Evolutionary conservation across 2,329 filamentous ascomycete genomes (phyloP).

Genomic region (Cercospora berteroae): DNA sequence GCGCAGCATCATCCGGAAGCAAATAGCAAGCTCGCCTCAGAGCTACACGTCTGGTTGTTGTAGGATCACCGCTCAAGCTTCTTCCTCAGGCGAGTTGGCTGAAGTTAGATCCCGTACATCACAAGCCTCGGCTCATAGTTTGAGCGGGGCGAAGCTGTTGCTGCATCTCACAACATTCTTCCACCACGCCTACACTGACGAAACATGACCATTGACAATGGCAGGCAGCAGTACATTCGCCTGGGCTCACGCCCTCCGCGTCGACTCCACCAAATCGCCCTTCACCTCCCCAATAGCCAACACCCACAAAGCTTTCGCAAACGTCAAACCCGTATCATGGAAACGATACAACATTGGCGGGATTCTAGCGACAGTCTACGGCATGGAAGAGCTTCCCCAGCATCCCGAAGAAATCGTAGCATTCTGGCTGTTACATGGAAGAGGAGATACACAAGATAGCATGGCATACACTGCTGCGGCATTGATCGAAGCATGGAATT

Average conservation of each 20-base stretch:
- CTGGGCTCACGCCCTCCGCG: conserved; percentile 34
- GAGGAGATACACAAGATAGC: conserved; percentile 65
- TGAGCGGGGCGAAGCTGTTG: not conserved
- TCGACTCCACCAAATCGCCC: conserved; percentile 35
- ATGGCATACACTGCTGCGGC: conserved; percentile 75
- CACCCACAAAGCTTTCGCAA: conserved; percentile 34
- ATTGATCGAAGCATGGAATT: conserved; percentile 67
- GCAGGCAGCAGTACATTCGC: conserved; percentile 36
- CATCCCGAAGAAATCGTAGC: conserved; percentile 60
- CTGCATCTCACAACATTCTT: not conserved
- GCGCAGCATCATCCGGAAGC: not conserved
- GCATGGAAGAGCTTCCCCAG: conserved; percentile 68
- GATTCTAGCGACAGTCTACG: conserved; percentile 75
- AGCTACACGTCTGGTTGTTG: not conserved
- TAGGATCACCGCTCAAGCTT: not conserved
- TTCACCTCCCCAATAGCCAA: conserved; percentile 34
- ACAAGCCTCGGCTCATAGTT: conserved; percentile 1
- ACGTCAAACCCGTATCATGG: conserved; percentile 54
- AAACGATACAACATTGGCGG: conserved; percentile 71
- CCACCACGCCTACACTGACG: not conserved
- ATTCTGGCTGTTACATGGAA: conserved; percentile 88
- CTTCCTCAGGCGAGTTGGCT: not conserved
- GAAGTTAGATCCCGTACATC: too few species aligned
- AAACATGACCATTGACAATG: conserved; percentile 4
- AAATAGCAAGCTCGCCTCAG: not conserved